phyloP scores from a whole-genome alignment of 139 green algal species.

The Coelastrella sp. region DNA sequence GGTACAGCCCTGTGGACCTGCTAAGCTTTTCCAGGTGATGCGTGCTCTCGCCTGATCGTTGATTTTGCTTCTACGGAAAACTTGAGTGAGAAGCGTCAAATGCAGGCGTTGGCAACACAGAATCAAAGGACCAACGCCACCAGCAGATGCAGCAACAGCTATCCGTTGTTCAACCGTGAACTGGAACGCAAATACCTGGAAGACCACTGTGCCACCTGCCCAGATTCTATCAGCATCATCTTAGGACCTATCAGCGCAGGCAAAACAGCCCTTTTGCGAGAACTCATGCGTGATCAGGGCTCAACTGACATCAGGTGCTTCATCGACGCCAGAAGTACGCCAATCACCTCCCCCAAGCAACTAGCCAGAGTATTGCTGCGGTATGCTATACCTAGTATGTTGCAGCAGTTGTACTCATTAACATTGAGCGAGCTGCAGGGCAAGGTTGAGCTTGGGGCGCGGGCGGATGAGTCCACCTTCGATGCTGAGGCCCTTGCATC shows the following conservation, averaged over 20 bases:
- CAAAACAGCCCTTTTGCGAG: neutral
- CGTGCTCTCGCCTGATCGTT: neutral
- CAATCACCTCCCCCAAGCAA: neutral
- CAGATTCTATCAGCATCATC: neutral
- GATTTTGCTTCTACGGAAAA: neutral
- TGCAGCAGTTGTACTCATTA: neutral
- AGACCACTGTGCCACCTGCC: neutral
- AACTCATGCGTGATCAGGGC: neutral
- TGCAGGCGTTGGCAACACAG: neutral
- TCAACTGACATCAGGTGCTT: neutral
- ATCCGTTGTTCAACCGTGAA: neutral
- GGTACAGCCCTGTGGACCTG: neutral
- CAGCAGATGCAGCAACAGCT: constrained; percentile 9
- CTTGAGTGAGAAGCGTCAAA: neutral
- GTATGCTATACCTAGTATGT: neutral
- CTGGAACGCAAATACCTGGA: neutral
- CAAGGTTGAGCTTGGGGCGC: neutral
- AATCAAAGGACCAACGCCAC: neutral
- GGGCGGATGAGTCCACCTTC: no score
- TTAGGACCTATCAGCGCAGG: neutral
- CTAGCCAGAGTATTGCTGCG: neutral
- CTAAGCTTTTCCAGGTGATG: neutral
- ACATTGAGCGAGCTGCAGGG: neutral
- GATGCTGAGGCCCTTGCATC: neutral
- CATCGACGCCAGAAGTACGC: neutral